Conservation (phyloP, 306 rosid genomes). For the Potentilla sterilis region DNA sequence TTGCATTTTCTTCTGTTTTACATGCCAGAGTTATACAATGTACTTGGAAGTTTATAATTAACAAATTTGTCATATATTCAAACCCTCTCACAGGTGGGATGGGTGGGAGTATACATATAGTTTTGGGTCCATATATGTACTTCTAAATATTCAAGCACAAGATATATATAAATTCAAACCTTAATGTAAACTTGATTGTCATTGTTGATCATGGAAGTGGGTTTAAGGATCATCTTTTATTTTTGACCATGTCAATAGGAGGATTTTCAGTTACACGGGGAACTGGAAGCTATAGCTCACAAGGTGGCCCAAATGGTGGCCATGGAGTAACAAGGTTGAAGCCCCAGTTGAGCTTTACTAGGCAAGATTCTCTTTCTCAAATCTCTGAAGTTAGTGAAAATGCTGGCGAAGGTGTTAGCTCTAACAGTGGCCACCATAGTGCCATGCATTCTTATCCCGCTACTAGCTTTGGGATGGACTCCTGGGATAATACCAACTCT, state of each 20-base stretch:
- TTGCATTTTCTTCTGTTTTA: neutral
- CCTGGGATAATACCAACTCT: conserved; percentile 64
- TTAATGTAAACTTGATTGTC: neutral
- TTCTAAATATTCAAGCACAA: neutral
- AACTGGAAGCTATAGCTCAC: conserved; percentile 49
- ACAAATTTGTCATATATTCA: too few species aligned
- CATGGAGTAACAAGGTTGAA: conserved; percentile 56
- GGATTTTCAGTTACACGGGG: conserved; percentile 85
- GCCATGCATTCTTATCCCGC: conserved; percentile 40
- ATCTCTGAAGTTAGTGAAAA: conserved; percentile 55
- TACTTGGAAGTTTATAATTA: neutral
- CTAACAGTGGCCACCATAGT: conserved; percentile 38
- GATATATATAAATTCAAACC: neutral
- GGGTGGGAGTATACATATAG: too few species aligned
- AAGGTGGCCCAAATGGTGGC: conserved; percentile 40
- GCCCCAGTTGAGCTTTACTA: conserved; percentile 76
- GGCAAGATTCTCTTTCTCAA: conserved; percentile 76
- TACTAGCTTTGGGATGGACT: conserved; percentile 48
- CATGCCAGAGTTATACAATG: neutral
- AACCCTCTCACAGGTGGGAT: too few species aligned
- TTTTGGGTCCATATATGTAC: neutral
- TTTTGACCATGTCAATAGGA: conserved; percentile 22
- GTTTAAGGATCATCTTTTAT: neutral
- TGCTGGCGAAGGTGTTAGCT: conserved; percentile 37
- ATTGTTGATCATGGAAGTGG: neutral